Evolutionary conservation across 371 early-diverging fungal species (phyloP).

Genomic region (Phascolomyces articulosus): DNA sequence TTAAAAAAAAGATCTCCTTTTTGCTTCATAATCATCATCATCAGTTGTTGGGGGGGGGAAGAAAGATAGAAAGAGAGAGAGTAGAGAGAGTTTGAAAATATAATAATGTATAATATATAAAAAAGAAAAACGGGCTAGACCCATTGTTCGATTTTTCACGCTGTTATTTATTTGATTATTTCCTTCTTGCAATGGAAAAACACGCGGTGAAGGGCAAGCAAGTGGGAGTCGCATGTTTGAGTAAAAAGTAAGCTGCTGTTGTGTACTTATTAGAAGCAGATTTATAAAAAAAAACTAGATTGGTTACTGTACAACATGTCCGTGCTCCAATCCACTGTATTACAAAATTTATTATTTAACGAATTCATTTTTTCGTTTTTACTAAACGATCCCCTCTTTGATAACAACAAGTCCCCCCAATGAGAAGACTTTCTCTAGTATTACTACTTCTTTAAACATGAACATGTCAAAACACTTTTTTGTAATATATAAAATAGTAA

Average conservation of each 20-base stretch:
- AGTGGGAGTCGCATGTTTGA: constrained; percentile 7
- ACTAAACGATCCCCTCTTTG: neutral
- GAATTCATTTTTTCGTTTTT: neutral
- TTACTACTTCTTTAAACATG: no score
- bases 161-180: no score
- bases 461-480: no score
- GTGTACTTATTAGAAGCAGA: no score
- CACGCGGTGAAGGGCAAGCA: constrained; percentile 4
- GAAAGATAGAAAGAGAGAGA: neutral
- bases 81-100: neutral
- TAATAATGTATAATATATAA: neutral
- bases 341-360: neutral
- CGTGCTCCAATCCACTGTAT: neutral
- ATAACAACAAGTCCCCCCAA: neutral
- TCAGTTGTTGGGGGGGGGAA: neutral
- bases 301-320: constrained; percentile 6
- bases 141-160: constrained; percentile 1
- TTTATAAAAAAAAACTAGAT: no score
- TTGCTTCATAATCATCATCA: no score
- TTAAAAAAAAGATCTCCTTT: no score
- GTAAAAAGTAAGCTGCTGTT: no score
- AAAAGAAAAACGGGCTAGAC: neutral
- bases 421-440: no score
- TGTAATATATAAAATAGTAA: no score
- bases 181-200: constrained; percentile 1